phyloP scores from a whole-genome alignment of 805 yeast species.

The Wickerhamomyces tratensis region DNA sequence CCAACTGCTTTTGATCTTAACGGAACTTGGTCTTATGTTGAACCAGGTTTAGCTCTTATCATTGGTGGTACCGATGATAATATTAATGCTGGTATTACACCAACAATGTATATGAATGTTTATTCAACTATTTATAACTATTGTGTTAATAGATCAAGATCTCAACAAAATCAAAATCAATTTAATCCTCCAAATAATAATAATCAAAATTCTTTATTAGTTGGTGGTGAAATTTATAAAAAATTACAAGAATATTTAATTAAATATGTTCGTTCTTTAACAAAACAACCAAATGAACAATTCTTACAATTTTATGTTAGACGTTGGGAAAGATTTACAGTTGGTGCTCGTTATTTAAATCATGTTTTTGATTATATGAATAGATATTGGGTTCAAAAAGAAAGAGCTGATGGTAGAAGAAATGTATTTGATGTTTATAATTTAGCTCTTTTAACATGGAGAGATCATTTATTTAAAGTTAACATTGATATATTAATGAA shows the following conservation, averaged over 20 bases:
- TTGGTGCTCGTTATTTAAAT: constrained; percentile 86
- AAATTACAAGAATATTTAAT: constrained; percentile 60
- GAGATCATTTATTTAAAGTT: constrained; percentile 64
- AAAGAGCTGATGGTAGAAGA: constrained; percentile 85
- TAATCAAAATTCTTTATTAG: constrained; percentile 37
- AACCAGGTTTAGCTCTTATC: constrained; percentile 64
- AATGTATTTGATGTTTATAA: constrained; percentile 90
- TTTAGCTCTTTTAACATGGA: constrained; percentile 82
- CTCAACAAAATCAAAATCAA: constrained; percentile 24
- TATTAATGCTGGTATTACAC: constrained; percentile 43
- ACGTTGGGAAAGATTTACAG: constrained; percentile 81
- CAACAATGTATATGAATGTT: constrained; percentile 76
- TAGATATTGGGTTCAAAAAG: constrained; percentile 96
- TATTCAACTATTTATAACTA: constrained; percentile 90
- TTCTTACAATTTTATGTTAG: constrained; percentile 77
- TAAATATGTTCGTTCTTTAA: constrained; percentile 42
- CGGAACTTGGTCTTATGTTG: constrained; percentile 71
- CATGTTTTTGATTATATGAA: constrained; percentile 94
- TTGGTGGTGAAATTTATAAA: constrained; percentile 84
- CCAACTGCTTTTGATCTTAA: constrained; percentile 54
- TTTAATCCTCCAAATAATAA: constrained; percentile 10
- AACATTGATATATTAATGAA: constrained; percentile 49
- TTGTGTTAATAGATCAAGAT: constrained; percentile 72
- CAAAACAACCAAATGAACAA: constrained; percentile 47
- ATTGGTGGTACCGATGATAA: constrained; percentile 56